Conservation (phyloP, 495 filamentous ascomycete genomes). For the Daldinia decipiens region DNA sequence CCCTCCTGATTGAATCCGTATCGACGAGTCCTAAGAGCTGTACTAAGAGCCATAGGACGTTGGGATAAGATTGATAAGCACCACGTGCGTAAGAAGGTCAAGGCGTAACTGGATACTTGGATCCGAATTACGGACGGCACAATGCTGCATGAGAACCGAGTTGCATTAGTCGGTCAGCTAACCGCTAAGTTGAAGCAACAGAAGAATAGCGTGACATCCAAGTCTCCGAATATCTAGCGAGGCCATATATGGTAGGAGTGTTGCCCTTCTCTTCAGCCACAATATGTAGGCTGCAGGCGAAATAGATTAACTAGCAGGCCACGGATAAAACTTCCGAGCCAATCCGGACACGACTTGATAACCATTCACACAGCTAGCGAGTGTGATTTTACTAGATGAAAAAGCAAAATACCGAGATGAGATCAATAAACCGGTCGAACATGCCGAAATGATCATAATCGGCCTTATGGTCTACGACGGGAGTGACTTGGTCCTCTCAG, state of each 20-base stretch:
- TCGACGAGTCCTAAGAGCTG: conserved; percentile 29
- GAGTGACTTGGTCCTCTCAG: conserved; percentile 58
- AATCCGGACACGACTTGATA: conserved; percentile 39
- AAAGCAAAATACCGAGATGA: conserved; percentile 12
- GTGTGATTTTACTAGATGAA: conserved; percentile 9
- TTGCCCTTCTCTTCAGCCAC: conserved; percentile 33
- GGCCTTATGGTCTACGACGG: conserved; percentile 54
- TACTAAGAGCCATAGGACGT: conserved; percentile 39
- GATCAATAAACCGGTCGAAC: conserved; percentile 29
- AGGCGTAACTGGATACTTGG: conserved; percentile 16
- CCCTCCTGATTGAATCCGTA: conserved; percentile 31
- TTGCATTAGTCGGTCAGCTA: conserved; percentile 36
- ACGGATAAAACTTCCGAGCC: conserved; percentile 37
- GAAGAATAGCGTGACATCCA: conserved; percentile 32
- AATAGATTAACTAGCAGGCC: conserved; percentile 43
- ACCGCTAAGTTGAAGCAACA: conserved; percentile 15
- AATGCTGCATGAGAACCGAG: conserved; percentile 38
- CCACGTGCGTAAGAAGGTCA: conserved; percentile 38
- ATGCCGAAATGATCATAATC: conserved; percentile 66
- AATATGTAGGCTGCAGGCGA: conserved; percentile 40
- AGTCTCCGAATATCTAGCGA: conserved; percentile 31
- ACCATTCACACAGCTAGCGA: conserved; percentile 25
- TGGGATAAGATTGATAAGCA: conserved; percentile 46
- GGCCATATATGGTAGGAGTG: conserved; percentile 30
- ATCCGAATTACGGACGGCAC: conserved; percentile 38